Base-by-base conservation (phyloP, 1,284 basidiomycete species). In the Ganoderma meredithae region DNA sequence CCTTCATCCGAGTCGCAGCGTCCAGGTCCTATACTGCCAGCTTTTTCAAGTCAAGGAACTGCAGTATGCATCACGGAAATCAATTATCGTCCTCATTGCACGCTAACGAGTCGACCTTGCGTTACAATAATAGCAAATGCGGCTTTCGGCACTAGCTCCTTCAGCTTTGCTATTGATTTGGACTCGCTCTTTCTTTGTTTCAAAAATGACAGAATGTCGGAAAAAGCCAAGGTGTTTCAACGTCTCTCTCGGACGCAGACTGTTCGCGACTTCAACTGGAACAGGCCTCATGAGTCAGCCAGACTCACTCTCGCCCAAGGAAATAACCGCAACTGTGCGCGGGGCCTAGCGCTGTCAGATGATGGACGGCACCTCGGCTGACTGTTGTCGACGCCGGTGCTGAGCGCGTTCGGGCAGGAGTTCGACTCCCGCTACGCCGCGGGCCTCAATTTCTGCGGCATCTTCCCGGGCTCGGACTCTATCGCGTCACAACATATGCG, bases 391-490 rank as follows among this genome's bases (percentile, higher is more conserved):
- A 58, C 33, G 33, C 31, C 55, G 10, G 33, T 36, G 19, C 17
- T 58, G 33, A 36, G 33, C 17, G 31, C 33, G 31, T 39, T 58
- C 55, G 55, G 55, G 15, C 55, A 58, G 55, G 55, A 58, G 33
- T 33, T 58, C 33, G 17, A 12, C 33, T 10, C 39, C 2, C 31
- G 33, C 7, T 22, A 17, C 27, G 1, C 5, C 3, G 15, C 3
- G 6, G 31, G 9, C 52, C 10, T 15, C 27, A 55, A 55, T 33
- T 27, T 17, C 27, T 31, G 5, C 3, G 25, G 52, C 52, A 15
- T 55, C 6, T 55, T 55, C 52, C 15, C 31, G 27, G 7, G 52
- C 2, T 5, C 12, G 15, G 52, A 33, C 15, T 5, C 52, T 27
- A 31, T 55, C 6, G 27, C 15, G 27, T 31, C 13, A 5, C 52